phyloP scores from a whole-genome alignment of 192 early-diverging fungal genomes.

The Coemansia sp. region DNA sequence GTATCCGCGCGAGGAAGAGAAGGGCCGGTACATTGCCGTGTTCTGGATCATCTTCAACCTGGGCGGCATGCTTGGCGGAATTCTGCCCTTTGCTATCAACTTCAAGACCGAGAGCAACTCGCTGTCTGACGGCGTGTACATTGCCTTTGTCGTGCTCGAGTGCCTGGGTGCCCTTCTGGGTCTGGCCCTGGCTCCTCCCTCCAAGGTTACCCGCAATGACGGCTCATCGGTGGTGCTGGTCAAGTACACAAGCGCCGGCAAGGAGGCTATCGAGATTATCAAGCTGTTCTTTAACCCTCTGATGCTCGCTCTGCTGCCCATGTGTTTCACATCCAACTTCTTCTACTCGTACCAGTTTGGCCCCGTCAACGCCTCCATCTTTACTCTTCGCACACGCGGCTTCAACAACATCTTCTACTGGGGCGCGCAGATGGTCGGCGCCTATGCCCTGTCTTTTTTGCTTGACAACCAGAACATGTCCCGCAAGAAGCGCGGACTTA shows the following conservation, averaged over 20 bases:
- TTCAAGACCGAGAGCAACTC: constrained; percentile 48
- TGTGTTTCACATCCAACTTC: constrained; percentile 74
- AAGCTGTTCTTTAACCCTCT: constrained; percentile 62
- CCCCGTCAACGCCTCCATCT: constrained; percentile 61
- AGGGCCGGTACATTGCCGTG: constrained; percentile 73
- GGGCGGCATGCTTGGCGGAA: constrained; percentile 73
- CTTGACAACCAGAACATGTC: constrained; percentile 56
- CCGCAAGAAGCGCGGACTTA: constrained; percentile 59
- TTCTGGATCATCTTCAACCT: constrained; percentile 87
- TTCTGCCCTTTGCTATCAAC: constrained; percentile 65
- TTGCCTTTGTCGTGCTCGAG: constrained; percentile 73
- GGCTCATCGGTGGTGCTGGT: constrained; percentile 61
- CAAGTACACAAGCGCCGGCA: constrained; percentile 61
- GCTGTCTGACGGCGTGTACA: constrained; percentile 66
- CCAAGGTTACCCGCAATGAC: constrained; percentile 63
- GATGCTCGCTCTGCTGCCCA: constrained; percentile 64
- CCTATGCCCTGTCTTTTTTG: constrained; percentile 61
- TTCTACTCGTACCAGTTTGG: constrained; percentile 77
- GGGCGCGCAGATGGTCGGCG: constrained; percentile 69
- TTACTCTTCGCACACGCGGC: constrained; percentile 63
- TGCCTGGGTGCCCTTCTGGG: constrained; percentile 58
- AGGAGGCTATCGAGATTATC: constrained; percentile 55
- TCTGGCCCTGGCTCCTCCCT: constrained; percentile 56
- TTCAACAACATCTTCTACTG: constrained; percentile 78
- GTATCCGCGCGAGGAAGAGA: constrained; percentile 73